These are phyloP conservation scores for Globisporangium rhizosaccharum DNA, from an alignment of 352 stramenopile species.

Conservation along the genomic window DNA sequence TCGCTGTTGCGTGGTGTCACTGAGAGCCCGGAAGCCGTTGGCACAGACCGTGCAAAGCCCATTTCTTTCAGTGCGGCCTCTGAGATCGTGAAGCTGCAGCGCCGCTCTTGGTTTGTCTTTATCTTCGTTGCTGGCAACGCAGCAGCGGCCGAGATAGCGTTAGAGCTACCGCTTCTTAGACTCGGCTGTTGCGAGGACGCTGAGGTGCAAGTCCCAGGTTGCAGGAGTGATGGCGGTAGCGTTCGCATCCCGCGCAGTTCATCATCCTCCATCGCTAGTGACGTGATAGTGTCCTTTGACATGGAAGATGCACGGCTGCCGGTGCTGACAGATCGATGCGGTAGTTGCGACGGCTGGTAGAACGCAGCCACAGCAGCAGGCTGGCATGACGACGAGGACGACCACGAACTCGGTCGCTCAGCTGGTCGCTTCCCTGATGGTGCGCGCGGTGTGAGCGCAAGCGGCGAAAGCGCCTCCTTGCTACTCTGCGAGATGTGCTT, in stretches of 20 bases:
- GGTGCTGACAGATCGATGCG: neutral
- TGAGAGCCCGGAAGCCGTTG: constrained; percentile 8
- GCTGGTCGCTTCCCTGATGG: constrained; percentile 29
- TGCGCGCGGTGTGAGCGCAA: constrained; percentile 37
- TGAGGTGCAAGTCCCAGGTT: neutral
- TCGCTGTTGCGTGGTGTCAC: neutral
- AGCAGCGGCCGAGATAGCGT: too few species aligned
- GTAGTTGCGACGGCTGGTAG: neutral
- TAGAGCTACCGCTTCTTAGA: neutral
- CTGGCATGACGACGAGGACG: neutral
- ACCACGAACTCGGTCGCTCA: constrained; percentile 16
- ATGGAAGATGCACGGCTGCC: neutral
- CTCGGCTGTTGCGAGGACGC: neutral
- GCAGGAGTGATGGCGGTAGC: neutral
- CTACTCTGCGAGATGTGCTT: constrained; percentile 30
- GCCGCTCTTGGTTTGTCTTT: constrained; percentile 28
- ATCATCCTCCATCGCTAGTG: neutral
- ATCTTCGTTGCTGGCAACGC: constrained; percentile 10
- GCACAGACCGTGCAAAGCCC: constrained; percentile 24
- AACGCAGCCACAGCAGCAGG: neutral
- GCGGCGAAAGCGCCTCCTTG: constrained; percentile 27
- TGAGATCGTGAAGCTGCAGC: constrained; percentile 64
- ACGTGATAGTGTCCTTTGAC: neutral
- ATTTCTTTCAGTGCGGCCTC: constrained; percentile 43
- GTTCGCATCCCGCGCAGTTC: neutral